Evolutionary conservation across 2,329 filamentous ascomycete species (phyloP), one percentile per base, ranked within the genome.

Genomic region (Sporothrix schenckii): DNA sequence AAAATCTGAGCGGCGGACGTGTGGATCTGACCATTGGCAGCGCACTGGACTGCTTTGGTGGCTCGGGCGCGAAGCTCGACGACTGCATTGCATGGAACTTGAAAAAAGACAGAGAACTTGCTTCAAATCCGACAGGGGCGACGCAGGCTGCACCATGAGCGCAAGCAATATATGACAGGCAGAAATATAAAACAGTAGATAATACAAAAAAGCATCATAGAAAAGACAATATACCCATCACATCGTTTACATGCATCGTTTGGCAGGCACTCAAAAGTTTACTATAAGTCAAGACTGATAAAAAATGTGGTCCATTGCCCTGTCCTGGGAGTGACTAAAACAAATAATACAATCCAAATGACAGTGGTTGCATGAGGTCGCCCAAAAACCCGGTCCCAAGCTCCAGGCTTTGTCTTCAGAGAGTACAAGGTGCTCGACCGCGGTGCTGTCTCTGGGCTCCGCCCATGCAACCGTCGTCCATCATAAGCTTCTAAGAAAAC

Each of bases 1-100:
- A 93, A 81, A 80, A 81, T 54, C 83, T 97, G 74, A 97, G 94
- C 79, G 80, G 81, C 49, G 93, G 93, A 39, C 92, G 89, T 78
- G 90, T 98, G 27, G 94, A 99, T 78, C 83, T 99, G 75, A 99
- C 95, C 0, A 98, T 98, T 77, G 95, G 95, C 14, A 98, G 95
- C 79, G 95, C 95, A 1, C 81, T 99, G 76, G 95, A 99, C 81
- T 93, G 97, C 74, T 99, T 99, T 79, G 95, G 95, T 10, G 95
- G 95, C 1, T 88, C 84, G 21, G 92, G 92, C 1, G 93, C 97
- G 69, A 92, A 87, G 73, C 93, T 98, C 77, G 90, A 91, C 47
- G 94, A 97, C 70, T 98, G 94, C 79, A 89, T 97, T 49, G 83
- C 84, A 75, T 99, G 95, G 95, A 98, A 98, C 78, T 81, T 80